phyloP scores from a whole-genome alignment of 2,329 filamentous ascomycete genomes.

The Alternaria brassicicola region DNA sequence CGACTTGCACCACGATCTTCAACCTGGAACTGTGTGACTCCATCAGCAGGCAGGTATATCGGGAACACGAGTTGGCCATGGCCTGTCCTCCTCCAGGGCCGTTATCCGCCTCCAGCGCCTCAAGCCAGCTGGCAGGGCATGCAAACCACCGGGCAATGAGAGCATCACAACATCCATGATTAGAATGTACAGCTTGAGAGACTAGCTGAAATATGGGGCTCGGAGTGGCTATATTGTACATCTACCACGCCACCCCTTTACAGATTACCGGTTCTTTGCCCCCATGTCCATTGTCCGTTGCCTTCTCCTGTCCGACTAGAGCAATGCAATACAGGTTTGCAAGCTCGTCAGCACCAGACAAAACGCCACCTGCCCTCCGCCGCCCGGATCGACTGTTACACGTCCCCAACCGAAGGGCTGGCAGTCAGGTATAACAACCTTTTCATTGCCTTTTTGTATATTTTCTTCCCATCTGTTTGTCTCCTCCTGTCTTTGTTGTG shows the following conservation, averaged over 20 bases:
- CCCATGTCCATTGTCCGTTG: not conserved
- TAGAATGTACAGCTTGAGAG: not conserved
- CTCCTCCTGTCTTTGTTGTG: not conserved
- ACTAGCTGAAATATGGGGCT: not conserved
- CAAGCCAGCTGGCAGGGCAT: not conserved
- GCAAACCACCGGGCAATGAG: not conserved
- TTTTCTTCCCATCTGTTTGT: not conserved
- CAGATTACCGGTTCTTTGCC: not conserved
- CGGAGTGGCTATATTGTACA: not conserved
- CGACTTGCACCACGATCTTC: not conserved
- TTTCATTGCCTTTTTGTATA: not conserved
- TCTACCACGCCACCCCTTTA: not conserved
- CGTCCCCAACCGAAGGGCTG: not conserved
- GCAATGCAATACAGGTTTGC: not conserved
- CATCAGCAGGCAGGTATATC: not conserved
- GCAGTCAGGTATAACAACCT: not conserved
- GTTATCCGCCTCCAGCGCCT: not conserved
- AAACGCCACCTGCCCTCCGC: not conserved
- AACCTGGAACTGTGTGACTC: not conserved
- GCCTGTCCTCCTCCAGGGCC: not conserved
- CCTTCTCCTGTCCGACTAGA: not conserved
- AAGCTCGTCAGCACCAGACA: not conserved
- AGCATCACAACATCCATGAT: not conserved
- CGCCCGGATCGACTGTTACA: not conserved
- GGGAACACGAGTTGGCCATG: not conserved